Percentiles rank a stretch among this genome's conserved stretches.
Evolutionary conservation across 108 stramenopile species (phyloP).

Genomic region (Cyclotella distinguenda): DNA sequence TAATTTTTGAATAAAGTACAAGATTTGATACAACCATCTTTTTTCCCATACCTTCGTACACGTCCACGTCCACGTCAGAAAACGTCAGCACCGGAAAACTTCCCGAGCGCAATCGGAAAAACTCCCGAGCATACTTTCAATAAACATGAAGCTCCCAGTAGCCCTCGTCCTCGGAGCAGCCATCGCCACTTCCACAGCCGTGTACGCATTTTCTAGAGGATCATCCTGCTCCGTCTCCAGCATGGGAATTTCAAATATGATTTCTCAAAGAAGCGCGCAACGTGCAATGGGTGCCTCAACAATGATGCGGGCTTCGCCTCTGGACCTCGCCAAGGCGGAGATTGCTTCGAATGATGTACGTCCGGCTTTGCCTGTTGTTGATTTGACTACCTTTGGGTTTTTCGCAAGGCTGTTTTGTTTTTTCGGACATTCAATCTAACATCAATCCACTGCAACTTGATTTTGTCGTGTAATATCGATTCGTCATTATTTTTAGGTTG

Average conservation of each 20-base stretch:
- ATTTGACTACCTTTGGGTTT: neutral
- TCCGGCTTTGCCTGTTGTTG: neutral
- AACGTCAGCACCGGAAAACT: too few relatives aligned
- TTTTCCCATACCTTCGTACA: too few relatives aligned
- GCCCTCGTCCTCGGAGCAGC: constrained; percentile 7
- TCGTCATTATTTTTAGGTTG: constrained; percentile 17
- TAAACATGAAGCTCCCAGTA: constrained; percentile 24
- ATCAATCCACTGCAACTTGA: too few relatives aligned
- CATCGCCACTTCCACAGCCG: constrained; percentile 4
- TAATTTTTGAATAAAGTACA: too few relatives aligned
- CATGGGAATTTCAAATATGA: neutral
- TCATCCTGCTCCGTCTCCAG: neutral
- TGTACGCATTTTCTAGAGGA: constrained; percentile 3
- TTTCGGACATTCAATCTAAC: neutral
- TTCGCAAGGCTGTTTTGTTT: neutral
- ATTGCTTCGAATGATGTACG: constrained; percentile 70
- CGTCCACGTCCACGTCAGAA: too few relatives aligned
- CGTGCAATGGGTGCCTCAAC: constrained; percentile 9
- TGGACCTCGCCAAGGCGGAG: constrained; percentile 68
- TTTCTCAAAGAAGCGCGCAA: neutral
- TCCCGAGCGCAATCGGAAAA: too few relatives aligned
- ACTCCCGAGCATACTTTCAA: too few relatives aligned
- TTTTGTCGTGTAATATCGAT: neutral
- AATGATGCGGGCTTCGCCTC: constrained; percentile 19
- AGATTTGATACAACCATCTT: too few relatives aligned